A percentile compares a stretch with the other conserved stretches of the same genome.
These are phyloP conservation scores for Eucalyptus marginata DNA, from an alignment of 345 rosid genomes.

Conservation along the genomic window DNA sequence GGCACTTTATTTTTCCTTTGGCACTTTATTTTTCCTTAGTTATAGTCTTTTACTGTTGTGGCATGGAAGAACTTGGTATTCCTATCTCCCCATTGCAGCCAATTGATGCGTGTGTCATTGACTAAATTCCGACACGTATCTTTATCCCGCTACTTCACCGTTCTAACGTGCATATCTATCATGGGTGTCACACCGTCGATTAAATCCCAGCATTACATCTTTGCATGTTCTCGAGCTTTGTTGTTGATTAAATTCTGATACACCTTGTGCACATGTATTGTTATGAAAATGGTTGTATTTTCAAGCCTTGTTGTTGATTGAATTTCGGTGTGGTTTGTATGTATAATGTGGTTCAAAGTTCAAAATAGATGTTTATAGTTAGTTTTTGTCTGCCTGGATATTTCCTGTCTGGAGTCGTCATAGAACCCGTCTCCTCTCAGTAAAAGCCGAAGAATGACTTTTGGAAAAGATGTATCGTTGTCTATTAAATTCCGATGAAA, in stretches of 20 bases:
- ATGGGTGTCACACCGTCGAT: accelerated
- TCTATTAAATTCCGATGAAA: no score
- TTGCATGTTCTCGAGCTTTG: accelerated
- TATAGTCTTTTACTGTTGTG: no score
- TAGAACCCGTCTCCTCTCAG: accelerated
- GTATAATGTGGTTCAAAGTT: no score
- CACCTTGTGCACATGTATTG: accelerated
- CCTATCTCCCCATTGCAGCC: no score
- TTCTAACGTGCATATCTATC: no score
- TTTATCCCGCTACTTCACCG: accelerated
- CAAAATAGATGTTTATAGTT: no score
- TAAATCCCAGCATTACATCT: accelerated
- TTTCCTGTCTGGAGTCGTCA: accelerated
- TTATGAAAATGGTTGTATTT: no score
- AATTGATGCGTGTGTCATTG: accelerated
- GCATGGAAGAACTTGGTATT: no score
- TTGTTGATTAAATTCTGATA: accelerated
- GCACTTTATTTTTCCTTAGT: no score
- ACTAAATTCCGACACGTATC: accelerated
- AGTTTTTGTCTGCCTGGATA: accelerated
- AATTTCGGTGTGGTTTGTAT: accelerated
- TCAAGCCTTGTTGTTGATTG: no score
- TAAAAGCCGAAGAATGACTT: no score
- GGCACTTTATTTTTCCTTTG: no score
- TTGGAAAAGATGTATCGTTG: accelerated